Conservation (phyloP, 78 protist genomes). For the Dictyostelium discoideum region DNA sequence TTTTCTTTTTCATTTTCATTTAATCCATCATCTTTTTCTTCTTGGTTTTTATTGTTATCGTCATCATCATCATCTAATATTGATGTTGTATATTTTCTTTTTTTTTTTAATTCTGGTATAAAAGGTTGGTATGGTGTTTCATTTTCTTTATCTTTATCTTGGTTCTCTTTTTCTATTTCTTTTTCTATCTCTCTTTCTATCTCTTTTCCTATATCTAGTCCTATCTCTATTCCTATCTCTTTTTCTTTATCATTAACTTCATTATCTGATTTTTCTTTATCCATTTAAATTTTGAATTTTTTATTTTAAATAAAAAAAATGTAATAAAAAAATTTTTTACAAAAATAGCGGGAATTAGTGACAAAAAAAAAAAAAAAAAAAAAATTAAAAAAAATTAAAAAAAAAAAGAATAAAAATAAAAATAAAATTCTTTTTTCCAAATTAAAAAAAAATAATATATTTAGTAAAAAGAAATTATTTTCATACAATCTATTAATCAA, state of each 20-base stretch:
- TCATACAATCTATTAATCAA: too few species aligned
- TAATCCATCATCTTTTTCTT: not conserved
- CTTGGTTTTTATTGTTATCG: not conserved
- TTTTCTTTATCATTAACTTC: not conserved
- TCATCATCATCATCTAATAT: not conserved
- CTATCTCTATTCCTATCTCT: not conserved
- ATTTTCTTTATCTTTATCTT: not conserved
- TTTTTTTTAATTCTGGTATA: not conserved
- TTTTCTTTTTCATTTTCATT: not conserved
- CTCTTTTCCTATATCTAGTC: not conserved
- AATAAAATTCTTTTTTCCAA: too few species aligned
- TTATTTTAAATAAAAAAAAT: not conserved
- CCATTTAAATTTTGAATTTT: not conserved
- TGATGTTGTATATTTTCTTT: not conserved
- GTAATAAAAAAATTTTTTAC: not conserved
- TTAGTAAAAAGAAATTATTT: too few species aligned
- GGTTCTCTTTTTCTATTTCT: not conserved
- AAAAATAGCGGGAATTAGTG: not conserved
- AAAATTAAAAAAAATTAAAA: too few species aligned
- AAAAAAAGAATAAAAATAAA: too few species aligned
- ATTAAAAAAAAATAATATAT: too few species aligned
- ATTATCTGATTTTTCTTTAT: not conserved
- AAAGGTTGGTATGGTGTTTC: not conserved
- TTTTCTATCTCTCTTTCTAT: not conserved
- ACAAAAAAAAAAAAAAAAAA: too few species aligned